Evolutionary conservation across 2,329 filamentous ascomycete species (phyloP), one percentile per base, ranked within the genome.

Genomic region (Aspergillus sp.): DNA sequence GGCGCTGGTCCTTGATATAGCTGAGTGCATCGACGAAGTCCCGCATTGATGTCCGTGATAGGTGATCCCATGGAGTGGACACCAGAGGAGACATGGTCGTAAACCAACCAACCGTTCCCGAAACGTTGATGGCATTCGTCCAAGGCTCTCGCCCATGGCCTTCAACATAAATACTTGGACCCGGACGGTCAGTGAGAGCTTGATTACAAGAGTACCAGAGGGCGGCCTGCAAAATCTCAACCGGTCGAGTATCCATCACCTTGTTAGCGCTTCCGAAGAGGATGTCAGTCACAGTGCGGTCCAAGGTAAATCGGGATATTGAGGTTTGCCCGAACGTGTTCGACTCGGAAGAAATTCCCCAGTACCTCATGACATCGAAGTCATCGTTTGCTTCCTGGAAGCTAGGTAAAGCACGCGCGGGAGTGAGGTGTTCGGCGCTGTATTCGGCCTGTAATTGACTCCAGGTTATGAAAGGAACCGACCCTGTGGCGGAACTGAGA

Each of bases 101-200:
- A 44, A 52, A 62, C 54, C 47, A 51, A n/a, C 42, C 54, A 10
- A 58, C 55, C 8, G 51, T 54, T 3, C 38, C 30, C 7, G 51
- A 60, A 13, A 62, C 3, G 48, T 64, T 55, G 4, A 59, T 57
- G 1, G 21, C 8, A 5, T 27, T 2, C 15, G 19, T 39, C 51
- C 50, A 58, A 0, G 62, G 27, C 50, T 64, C 59, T 3, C 62
- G 48, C 3, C 62, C 62, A 47, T 64, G 62, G 8, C 53, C 57
- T 38, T 64, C 62, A 32, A 10, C 42, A 44, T 52, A 62, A 36
- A 64, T 38, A 11, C 52, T 49, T 1, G 62, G 62, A 6, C 11
- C 3, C 3, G 27, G 13, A 4, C 50, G 59, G 23, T 55, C 56
- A 5, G 5, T 8, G 32, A 64, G 59, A 2, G 44, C 39, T 11